Evolutionary conservation across 2,329 filamentous ascomycete genomes (phyloP).

Genomic region (Cryphonectria parasitica): DNA sequence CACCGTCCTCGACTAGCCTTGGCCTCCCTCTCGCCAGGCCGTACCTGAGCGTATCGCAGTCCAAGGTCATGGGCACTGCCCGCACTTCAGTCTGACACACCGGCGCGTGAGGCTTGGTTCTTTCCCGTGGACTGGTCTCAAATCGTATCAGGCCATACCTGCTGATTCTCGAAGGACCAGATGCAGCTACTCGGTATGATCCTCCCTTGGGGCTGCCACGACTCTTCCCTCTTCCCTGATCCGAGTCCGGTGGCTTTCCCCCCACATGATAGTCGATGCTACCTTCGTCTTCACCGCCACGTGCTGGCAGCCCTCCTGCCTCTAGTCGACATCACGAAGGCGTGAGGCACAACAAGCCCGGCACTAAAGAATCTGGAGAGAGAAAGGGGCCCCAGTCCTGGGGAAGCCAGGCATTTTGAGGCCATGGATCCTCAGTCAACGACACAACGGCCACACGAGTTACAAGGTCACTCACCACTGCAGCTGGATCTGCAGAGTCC

Average conservation of each 20-base stretch:
- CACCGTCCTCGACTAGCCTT: not conserved
- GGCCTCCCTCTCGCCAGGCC: not conserved
- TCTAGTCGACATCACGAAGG: not conserved
- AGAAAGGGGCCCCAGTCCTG: conserved; percentile 8
- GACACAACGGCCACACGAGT: not conserved
- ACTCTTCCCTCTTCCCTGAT: not conserved
- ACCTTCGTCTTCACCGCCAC: not conserved
- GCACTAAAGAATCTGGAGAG: conserved; percentile 15
- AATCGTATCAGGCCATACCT: not conserved
- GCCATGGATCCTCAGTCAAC: conserved; percentile 16
- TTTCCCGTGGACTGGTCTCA: conserved; percentile 2
- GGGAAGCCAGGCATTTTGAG: conserved; percentile 3
- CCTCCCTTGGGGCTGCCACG: not conserved
- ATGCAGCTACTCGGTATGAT: not conserved
- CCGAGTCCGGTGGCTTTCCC: not conserved
- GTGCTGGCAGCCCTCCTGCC: not conserved
- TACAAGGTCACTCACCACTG: not conserved
- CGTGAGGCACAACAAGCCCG: not conserved
- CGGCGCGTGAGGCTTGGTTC: not conserved
- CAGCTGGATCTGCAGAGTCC: not conserved
- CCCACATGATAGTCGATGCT: not conserved
- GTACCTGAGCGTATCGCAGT: not conserved
- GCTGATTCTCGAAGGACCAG: not conserved
- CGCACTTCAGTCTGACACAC: not conserved
- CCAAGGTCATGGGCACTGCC: not conserved